Evolutionary conservation across 148 eudicot genomes (phyloP), one percentile per base, ranked within the genome.

Genomic region (Camellia lanceoleosa): DNA sequence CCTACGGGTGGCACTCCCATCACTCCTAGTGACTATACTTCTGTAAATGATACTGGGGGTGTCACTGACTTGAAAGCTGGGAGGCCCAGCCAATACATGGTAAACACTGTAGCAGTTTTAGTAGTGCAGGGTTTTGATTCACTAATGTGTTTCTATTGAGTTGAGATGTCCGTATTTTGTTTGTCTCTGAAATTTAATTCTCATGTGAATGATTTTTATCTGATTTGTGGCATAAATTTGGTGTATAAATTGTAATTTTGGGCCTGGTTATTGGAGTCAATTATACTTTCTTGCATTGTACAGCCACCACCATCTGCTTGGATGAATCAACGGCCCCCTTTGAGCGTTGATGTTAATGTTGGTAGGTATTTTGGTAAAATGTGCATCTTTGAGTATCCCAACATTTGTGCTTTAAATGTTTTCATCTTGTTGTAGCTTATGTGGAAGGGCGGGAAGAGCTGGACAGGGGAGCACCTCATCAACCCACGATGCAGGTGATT

Each of bases 291-390:
- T 75, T 80, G 83, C 59, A 49, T 84, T 73, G 20, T 85, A 86
- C 97, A 95, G 97, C 97, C 83, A 82, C 91, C 95, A 44, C 94
- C 97, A 46, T 88, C 94, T 38, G 85, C 93, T 62, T 95, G 94
- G 97, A 85, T 92, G 87, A 95, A 85, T 83, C 97, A 91, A 83
- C 92, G 97, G 90, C 89, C 92, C 67, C 73, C 90, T 54, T 83
- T 87, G 55, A 83, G 84, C 52, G 91, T 89, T 51, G 97, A 92
- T 79, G 97, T 95, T 79, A 93, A 95, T 84, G 94, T 92, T 78
- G 99, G 97, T 93, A 86, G 86, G 99, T 86, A 79, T 44, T 62
- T 44, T 62, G 4, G 41, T 60, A 7, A 44, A 20, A 19, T 15
- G n/a, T 43, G 64, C 49, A 7, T 54, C 5, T 18, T 63, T 52